Evolutionary conservation across 2,329 filamentous ascomycete species (phyloP), one percentile per base, ranked within the genome.

Genomic region (Xylaria sp.): DNA sequence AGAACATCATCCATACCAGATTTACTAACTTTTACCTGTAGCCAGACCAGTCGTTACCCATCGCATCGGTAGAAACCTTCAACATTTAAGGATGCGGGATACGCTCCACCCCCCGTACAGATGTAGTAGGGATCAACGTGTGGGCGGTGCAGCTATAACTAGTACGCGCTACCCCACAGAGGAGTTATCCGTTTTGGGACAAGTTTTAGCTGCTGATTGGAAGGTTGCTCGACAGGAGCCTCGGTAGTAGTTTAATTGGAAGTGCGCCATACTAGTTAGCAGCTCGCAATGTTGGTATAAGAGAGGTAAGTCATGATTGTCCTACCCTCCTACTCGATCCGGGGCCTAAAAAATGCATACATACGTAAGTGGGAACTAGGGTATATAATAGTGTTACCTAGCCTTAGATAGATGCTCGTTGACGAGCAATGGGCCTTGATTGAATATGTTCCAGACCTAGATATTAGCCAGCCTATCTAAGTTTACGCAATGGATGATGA

Each of bases 401-500:
- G 24, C 4, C 24, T 27, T 27, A 27, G 24, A 27, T 27, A 27
- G 24, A 27, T 27, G 24, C 24, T 27, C 24, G 24, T 27, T 27
- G 24, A 27, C 24, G 24, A 27, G 24, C 24, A 27, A 27, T 27
- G 24, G 4, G 4, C 24, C 2, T 27, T 27, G 24, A 27, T 27
- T 27, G 24, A 27, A 27, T 27, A 27, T 27, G 24, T 27, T 27
- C 24, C 24, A 27, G 24, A 27, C 24, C 4, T 27, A 27, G 24
- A 27, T 27, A 27, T 27, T 27, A 27, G 24, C 24, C 24, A 4
- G 24, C 24, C 24, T 47, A 47, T 6, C 7, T 32, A 56, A 34
- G 58, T 61, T 30, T 24, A 39, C 57, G 11, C 45, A 34, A 77
- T 77, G 74, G 71, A 50, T 51, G 64, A 65, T 45, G 51, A 55